phyloP scores from a whole-genome alignment of 352 stramenopile species.

The Phytophthora idaei region DNA sequence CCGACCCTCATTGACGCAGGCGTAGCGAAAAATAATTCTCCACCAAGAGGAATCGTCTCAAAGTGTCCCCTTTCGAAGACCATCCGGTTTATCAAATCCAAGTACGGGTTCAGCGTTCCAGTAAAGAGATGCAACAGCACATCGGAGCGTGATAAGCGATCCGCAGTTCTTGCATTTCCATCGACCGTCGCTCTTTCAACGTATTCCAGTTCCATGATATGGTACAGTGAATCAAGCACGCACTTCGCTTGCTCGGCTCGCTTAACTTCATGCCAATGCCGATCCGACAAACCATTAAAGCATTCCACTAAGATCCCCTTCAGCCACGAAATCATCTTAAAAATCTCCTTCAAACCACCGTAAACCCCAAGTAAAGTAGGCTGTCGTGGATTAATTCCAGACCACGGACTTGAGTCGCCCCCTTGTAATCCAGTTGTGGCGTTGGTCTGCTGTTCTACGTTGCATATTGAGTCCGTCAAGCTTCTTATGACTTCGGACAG shows the following conservation, averaged over 20 bases:
- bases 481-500: slow-evolving; percentile 37
- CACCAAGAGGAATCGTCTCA: slow-evolving; percentile 45
- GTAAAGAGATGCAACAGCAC: slow-evolving; percentile 56
- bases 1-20: slow-evolving; percentile 13
- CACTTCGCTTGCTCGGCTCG: slow-evolving; percentile 45
- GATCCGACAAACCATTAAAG: slow-evolving; percentile 34
- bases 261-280: slow-evolving; percentile 33
- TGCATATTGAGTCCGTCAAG: slow-evolving; percentile 32
- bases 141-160: slow-evolving; percentile 44
- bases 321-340: slow-evolving; percentile 53
- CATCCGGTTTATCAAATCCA: slow-evolving; percentile 53
- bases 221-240: slow-evolving; percentile 52
- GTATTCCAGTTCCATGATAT: slow-evolving; percentile 44
- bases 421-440: neutral
- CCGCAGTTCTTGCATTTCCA: neutral
- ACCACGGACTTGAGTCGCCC: slow-evolving; percentile 30
- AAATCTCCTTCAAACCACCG: slow-evolving; percentile 50
- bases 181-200: slow-evolving; percentile 37
- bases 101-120: slow-evolving; percentile 49
- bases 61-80: slow-evolving; percentile 56
- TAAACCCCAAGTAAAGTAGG: slow-evolving; percentile 53
- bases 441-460: slow-evolving; percentile 29
- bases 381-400: slow-evolving; percentile 29
- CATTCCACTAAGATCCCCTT: slow-evolving; percentile 36
- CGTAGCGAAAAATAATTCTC: slow-evolving; percentile 61